Evolutionary conservation across 768 basidiomycete species (phyloP), one percentile per base, ranked within the genome.

Genomic region (Amanita fuliginea): DNA sequence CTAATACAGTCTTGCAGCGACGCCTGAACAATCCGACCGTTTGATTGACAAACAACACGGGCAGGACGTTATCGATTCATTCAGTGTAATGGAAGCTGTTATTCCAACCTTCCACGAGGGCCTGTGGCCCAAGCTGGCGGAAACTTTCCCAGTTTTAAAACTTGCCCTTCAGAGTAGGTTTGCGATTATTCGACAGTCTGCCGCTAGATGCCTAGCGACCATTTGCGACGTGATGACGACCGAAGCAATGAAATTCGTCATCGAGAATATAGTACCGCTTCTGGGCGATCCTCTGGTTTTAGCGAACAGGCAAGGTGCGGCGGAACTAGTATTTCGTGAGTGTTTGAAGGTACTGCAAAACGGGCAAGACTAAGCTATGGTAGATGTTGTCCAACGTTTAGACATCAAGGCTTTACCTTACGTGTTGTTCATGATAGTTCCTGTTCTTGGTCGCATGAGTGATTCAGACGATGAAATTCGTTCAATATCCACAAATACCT

Each of bases 371-470:
- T 59, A 28, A 48, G 28, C 16, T 35, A 47, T 39, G 47, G 34
- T 58, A 98, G 95, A 95, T 62, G 83, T 98, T 55, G 86, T 98
- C 24, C 86, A 92, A 55, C 77, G 78, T 53, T 77, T 99, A 44
- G 93, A 98, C 56, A 80, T 96, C 66, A 94, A 93, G 62, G 86
- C 93, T 6, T 70, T 99, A 37, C 95, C 96, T 9, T 99, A 98
- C 60, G 86, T 98, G 7, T 86, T 98, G 53, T 98, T 99, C 68
- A 73, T 99, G 66, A 81, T 99, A 28, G 94, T 98, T 0, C 96
- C 96, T 0, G 80, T 98, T 4, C 80, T 99, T 6, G 96, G 96
- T 6, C 77, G 96, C 32, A 99, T 98, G 96, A 97, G 92, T 57
- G 96, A 99, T 63, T 61, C 80, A 4, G 83, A 97, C 58, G 91